Percentiles rank a stretch among this genome's conserved stretches.
These are phyloP conservation scores for Raphidocelis subcapitata DNA, from an alignment of 139 green algal genomes.

Conservation along the genomic window DNA sequence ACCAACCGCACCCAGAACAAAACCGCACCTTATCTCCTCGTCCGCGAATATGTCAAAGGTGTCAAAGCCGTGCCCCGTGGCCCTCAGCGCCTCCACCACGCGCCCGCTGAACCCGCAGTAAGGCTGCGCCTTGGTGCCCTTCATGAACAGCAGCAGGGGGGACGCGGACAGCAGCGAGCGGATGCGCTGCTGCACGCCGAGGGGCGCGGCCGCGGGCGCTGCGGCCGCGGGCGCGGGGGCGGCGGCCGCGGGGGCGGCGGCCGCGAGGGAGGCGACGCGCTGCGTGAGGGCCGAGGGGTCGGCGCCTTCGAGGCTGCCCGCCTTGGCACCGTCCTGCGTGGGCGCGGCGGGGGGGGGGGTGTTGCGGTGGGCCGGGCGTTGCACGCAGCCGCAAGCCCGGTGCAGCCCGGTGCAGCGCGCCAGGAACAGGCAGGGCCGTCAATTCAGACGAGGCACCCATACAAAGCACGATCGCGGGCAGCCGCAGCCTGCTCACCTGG, in stretches of 20 bases:
- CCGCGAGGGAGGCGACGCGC: constrained; percentile 43
- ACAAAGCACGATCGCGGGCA: background rate
- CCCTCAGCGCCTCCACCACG: constrained; percentile 69
- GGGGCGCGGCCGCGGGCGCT: background rate
- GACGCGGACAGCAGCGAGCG: constrained; percentile 50
- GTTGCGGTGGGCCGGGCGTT: background rate
- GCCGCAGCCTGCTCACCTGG: constrained; percentile 18
- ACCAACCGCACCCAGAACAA: too few species aligned
- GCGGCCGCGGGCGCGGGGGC: background rate
- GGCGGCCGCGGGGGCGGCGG: constrained; percentile 2
- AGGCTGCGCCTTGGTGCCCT: constrained; percentile 71
- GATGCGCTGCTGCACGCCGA: constrained; percentile 45
- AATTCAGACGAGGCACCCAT: too few species aligned
- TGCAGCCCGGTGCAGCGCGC: too few species aligned
- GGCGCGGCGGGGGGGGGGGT: background rate
- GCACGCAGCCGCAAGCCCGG: too few species aligned
- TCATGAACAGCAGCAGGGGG: constrained; percentile 87
- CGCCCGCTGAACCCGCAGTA: constrained; percentile 85
- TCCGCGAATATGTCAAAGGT: constrained; percentile 78
- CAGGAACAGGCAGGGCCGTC: too few species aligned
- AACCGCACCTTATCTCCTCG: constrained; percentile 40
- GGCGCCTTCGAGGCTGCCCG: constrained; percentile 78
- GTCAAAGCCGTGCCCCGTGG: constrained; percentile 25
- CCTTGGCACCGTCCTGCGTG: constrained; percentile 32
- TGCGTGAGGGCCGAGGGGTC: constrained; percentile 61